phyloP scores from a whole-genome alignment of 768 basidiomycete genomes.

The Lactarius sanguifluus region DNA sequence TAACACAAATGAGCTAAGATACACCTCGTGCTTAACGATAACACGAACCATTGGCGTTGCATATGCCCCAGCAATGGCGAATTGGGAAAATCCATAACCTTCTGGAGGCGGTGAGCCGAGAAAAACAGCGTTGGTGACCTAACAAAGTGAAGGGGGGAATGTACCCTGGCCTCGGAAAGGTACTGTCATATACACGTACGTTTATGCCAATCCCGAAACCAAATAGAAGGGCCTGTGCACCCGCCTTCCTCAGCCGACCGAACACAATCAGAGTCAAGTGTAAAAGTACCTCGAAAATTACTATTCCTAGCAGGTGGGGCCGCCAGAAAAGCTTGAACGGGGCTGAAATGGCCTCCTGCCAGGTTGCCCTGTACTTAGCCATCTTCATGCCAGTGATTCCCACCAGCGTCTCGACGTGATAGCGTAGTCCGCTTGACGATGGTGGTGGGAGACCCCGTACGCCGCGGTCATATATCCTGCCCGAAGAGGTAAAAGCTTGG shows the following conservation, averaged over 20 bases:
- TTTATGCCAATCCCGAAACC: conserved; percentile 67
- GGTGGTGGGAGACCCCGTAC: conserved; percentile 40
- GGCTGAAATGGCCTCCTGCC: conserved; percentile 46
- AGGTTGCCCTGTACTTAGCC: conserved; percentile 54
- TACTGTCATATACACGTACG: conserved; percentile 35
- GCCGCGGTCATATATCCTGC: conserved; percentile 60
- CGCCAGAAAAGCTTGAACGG: conserved; percentile 59
- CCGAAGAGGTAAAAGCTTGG: conserved; percentile 11
- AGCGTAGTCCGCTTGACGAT: conserved; percentile 40
- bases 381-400: conserved; percentile 62
- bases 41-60: conserved; percentile 53
- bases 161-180: neutral
- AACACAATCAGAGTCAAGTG: neutral
- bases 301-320: conserved; percentile 56
- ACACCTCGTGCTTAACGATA: neutral
- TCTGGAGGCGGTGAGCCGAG: conserved; percentile 52
- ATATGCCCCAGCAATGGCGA: conserved; percentile 53
- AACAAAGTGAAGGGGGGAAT: neutral
- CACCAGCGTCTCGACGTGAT: conserved; percentile 58
- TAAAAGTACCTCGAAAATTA: conserved; percentile 40
- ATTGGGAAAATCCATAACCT: conserved; percentile 52
- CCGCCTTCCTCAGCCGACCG: neutral
- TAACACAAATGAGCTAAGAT: neutral
- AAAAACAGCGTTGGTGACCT: conserved; percentile 69
- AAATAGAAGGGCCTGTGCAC: conserved; percentile 52